A percentile compares a stretch with the other conserved stretches of the same genome.
These are phyloP conservation scores for Mycena leptocephala DNA, from an alignment of 768 basidiomycete species.

Conservation along the genomic window DNA sequence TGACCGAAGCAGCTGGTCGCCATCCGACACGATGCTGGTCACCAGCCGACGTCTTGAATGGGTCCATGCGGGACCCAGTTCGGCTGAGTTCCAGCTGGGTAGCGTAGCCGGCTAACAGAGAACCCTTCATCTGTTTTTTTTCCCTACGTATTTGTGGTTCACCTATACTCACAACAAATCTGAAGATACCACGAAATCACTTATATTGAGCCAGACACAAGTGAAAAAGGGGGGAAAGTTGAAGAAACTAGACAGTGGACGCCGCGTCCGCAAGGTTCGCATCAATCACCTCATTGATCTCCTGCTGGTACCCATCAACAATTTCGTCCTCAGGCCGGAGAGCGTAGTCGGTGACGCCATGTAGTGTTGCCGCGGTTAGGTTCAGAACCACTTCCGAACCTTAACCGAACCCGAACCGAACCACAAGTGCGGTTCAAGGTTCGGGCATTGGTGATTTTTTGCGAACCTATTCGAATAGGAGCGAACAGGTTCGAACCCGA, in stretches of 20 bases:
- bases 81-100: neutral
- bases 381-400: too few relatives aligned
- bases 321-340: neutral
- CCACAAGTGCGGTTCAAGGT: neutral
- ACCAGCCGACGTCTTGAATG: neutral
- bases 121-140: neutral
- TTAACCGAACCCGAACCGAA: too few relatives aligned
- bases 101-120: neutral
- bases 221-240: neutral
- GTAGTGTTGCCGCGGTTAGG: neutral
- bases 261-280: neutral
- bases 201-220: neutral
- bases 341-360: neutral
- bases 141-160: neutral
- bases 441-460: neutral
- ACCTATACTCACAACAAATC: neutral
- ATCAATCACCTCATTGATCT: neutral
- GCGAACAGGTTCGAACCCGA: neutral
- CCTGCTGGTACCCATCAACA: neutral
- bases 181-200: neutral
- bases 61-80: neutral
- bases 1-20: neutral
- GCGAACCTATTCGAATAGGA: neutral
- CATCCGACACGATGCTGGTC: neutral
- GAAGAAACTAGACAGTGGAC: neutral